Evolutionary conservation across 2,329 filamentous ascomycete species (phyloP), one percentile per base, ranked within the genome.

Genomic region (Curvularia hawaiiensis): DNA sequence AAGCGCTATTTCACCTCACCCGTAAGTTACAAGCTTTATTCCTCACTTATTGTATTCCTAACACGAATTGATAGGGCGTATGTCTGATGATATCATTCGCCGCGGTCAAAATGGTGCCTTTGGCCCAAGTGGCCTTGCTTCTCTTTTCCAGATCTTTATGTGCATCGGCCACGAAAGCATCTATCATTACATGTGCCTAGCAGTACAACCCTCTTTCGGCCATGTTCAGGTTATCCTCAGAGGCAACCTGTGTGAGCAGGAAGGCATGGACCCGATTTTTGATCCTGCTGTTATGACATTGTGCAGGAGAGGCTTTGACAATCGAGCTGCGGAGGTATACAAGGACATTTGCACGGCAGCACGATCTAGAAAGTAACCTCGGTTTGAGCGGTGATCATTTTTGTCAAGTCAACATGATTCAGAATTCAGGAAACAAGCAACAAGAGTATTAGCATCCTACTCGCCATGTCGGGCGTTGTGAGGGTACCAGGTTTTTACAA

Each of bases 151-250:
- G 1, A 60, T 62, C 41, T 49, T 54, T 33, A 48, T 57, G 31
- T 50, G 18, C 3, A 52, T 60, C 7, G 57, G 57, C 2, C 52
- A 60, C 20, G 46, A 60, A 16, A 54, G 60, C 3, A 35, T 9
- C 4, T 24, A 30, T 10, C 35, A 53, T 22, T 60, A 64, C 22
- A 50, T 62, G 53, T 61, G 54, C 16, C 41, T 62, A 7, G 55
- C 43, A 1, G 39, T 49, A 3, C 22, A 35, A 3, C 33, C 50
- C 2, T 30, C 49, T 5, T 26, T 11, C 3, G 43, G 54, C 7
- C 26, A 24, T 6, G 22, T 58, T 6, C 18, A 38, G n/a, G 30
- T 57, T 2, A 18, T 62, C 22, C n/a, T 62, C 14, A 50, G 39
- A 39, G 57, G 59, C 3, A 24, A 52, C 2, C 26, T 48, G 3